Base-by-base conservation (phyloP, 176 grass and related monocot genomes). In the Microstegium vimineum region DNA sequence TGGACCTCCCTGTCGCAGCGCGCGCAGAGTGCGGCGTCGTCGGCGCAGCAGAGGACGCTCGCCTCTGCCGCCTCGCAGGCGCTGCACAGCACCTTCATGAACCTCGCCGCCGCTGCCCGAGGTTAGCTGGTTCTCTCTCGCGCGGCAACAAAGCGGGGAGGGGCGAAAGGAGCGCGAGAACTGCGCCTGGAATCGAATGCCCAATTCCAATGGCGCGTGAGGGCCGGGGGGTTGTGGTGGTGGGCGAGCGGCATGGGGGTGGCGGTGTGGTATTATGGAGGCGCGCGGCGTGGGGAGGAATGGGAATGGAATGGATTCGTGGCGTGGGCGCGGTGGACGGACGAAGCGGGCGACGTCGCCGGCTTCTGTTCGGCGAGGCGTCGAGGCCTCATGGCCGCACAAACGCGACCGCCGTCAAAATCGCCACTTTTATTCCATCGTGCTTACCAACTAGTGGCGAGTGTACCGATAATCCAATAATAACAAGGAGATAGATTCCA, bases 71-170 rank as follows among this genome's bases (percentile, higher is more conserved):
- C 87, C 78, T 93, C 91, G 85, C 94, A 97, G 6, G 91, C 89
- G 77, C 90, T 97, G 84, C 94, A 97, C 75, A 93, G 85, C 34
- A 97, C 84, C 82, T 94, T 97, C 94, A 97, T 97, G 47, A 17
- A 78, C 38, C 26, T 37, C 32, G 5, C 38, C 36, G 20, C 10
- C 22, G 35, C 7, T 26, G 6, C 42, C 22, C 20, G 7, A 10
- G 7, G 26, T 26, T 73, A 73, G 16, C 27, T 18, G 15, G 7
- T 73, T 2, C 25, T 43, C 22, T 42, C 36, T 69, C 11, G 16
- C 23, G 26, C 38, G 37, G 6, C n/a, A 31, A 13, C 8, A 33
- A 65, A 36, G 27, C 36, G 27, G 3, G 16, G 25, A 1, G 1
- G 1, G 41, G 38, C n/a, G 38, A 41, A 47, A 77, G 52, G 51